phyloP scores from a whole-genome alignment of 805 yeast species.

The Sugiyamaella lignohabitans region DNA sequence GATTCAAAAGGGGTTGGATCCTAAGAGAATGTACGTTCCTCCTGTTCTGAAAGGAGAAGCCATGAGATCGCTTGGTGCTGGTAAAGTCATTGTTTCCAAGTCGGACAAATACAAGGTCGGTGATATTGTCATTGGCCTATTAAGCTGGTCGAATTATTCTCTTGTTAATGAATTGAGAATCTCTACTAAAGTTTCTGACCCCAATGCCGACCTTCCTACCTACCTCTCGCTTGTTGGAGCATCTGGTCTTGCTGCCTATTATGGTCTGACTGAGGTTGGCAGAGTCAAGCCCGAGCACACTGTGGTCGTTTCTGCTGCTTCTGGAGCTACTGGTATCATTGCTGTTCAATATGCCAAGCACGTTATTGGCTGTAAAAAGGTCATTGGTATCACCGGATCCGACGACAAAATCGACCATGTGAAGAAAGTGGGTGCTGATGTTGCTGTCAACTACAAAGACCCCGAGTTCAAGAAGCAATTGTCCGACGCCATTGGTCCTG shows the following conservation, averaged over 20 bases:
- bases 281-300: not conserved
- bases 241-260: not conserved
- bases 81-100: not conserved
- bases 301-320: slow-evolving; percentile 1
- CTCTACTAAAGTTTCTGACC: not conserved
- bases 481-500: not conserved
- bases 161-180: not conserved
- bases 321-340: slow-evolving; percentile 2
- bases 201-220: not conserved
- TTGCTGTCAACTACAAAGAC: not conserved
- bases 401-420: not conserved
- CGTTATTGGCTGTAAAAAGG: not conserved
- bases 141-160: not conserved
- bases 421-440: slow-evolving; percentile 1
- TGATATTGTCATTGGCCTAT: not conserved
- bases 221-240: not conserved
- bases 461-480: not conserved
- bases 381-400: slow-evolving; percentile 2
- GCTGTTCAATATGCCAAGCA: slow-evolving; percentile 1
- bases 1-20: not conserved
- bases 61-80: not conserved
- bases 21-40: slow-evolving; percentile 1
- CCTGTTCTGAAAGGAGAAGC: not conserved
- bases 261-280: not conserved
- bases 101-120: not conserved